Evolutionary conservation across 441 rosid species (phyloP).

Genomic region (Pelargonium cotyledonis): DNA sequence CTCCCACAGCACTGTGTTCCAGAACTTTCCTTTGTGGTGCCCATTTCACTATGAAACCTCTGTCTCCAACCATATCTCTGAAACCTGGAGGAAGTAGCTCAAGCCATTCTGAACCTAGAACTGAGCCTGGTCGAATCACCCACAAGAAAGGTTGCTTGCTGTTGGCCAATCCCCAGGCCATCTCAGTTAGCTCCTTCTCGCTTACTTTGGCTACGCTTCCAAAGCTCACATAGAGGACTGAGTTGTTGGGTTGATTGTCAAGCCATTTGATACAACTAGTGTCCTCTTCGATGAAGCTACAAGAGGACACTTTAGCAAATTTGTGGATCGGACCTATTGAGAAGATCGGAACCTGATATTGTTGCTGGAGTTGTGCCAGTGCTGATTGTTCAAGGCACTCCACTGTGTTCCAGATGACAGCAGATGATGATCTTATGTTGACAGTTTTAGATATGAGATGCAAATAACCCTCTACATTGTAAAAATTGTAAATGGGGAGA

Average conservation of each 20-base stretch:
- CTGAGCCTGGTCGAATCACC: slow-evolving; percentile 44
- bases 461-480: not conserved
- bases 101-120: slow-evolving; percentile 27
- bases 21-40: slow-evolving; percentile 50
- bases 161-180: slow-evolving; percentile 48
- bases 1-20: slow-evolving; percentile 38
- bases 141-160: slow-evolving; percentile 42
- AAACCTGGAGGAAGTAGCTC: slow-evolving; percentile 33
- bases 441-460: not conserved
- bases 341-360: slow-evolving; percentile 1
- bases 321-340: not conserved
- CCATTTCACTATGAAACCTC: slow-evolving; percentile 50
- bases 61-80: slow-evolving; percentile 24
- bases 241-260: too few relatives aligned
- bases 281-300: too few relatives aligned
- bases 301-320: too few relatives aligned
- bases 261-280: too few relatives aligned
- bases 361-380: slow-evolving; percentile 2
- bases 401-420: slow-evolving; percentile 13
- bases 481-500: not conserved
- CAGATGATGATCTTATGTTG: not conserved
- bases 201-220: slow-evolving; percentile 38
- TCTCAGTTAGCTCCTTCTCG: slow-evolving; percentile 34
- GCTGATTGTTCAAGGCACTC: slow-evolving; percentile 7
- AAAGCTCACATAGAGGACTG: slow-evolving; percentile 14